These are phyloP conservation scores for Lactarius sanguifluus DNA, from an alignment of 768 basidiomycete species.

Conservation along the genomic window DNA sequence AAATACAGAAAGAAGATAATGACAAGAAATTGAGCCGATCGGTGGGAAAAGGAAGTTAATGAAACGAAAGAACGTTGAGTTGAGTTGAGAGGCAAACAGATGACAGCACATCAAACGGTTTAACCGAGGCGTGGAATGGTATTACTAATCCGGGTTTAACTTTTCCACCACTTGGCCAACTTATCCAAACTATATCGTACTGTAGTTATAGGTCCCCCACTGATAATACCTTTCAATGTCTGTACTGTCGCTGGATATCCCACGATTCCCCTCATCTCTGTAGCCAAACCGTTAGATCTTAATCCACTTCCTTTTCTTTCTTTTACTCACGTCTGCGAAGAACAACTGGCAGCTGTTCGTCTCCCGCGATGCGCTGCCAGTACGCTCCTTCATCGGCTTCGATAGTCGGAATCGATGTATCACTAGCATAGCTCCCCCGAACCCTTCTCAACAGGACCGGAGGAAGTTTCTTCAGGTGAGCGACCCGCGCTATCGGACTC, in stretches of 20 bases:
- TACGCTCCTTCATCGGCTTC: constrained; percentile 73
- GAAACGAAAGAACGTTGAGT: constrained; percentile 5
- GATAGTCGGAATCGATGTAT: constrained; percentile 38
- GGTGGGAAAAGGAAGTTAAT: constrained; percentile 22
- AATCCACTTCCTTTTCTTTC: not conserved
- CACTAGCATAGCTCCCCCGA: constrained; percentile 47
- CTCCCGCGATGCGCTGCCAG: constrained; percentile 70
- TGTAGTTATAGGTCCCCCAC: constrained; percentile 79
- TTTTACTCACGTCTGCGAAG: constrained; percentile 49
- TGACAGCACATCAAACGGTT: not conserved
- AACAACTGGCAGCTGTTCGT: constrained; percentile 52
- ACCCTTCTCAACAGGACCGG: constrained; percentile 59
- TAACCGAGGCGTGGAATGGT: constrained; percentile 10
- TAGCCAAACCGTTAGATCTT: constrained; percentile 8
- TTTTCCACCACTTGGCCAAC: constrained; percentile 80
- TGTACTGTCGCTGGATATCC: constrained; percentile 82
- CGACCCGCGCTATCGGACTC: constrained; percentile 61
- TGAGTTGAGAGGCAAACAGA: not conserved
- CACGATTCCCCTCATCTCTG: constrained; percentile 79
- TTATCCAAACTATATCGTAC: constrained; percentile 73
- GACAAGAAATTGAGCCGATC: constrained; percentile 22
- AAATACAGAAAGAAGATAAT: constrained; percentile 22
- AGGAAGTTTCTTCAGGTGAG: constrained; percentile 79
- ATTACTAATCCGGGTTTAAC: constrained; percentile 23
- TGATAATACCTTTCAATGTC: constrained; percentile 80